Evolutionary conservation across 257 asterid species (phyloP), one percentile per base, ranked within the genome.

Genomic region (Forsythia viridissima): DNA sequence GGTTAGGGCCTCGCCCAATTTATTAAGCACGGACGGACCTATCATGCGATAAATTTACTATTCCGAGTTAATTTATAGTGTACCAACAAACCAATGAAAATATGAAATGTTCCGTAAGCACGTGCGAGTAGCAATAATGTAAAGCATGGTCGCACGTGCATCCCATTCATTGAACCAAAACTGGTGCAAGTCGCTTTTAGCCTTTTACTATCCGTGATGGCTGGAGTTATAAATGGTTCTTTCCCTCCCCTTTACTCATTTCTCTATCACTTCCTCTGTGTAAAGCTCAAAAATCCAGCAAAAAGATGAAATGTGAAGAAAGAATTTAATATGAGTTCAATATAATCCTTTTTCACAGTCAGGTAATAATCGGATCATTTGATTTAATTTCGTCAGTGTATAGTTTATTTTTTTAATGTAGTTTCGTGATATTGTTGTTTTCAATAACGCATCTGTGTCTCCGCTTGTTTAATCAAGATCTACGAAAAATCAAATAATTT

Each of bases 161-260:
- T 73, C 38, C 67, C 59, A 55, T 86, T 81, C 89, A 83, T 70
- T 83, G 89, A 81, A 84, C n/a, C 39, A 4, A 36, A 46, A 77
- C 46, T 65, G 69, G 63, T 75, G 55, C 52, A 3, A 66, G 82
- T 86, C 81, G 75, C 79, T 86, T 79, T 24, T 24, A 24, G 24
- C 24, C 24, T 24, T 24, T 81, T 20, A 72, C 57, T 46, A 9
- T 84, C 72, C 86, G 86, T 81, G 85, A 78, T 55, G 43, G 51
- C 73, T 78, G 77, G 51, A 76, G 80, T 77, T 76, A 40, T 68
- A 63, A 61, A 65, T 70, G 68, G 5, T 61, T 70, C 67, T 80
- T 84, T 80, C 82, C 86, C 81, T 82, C 88, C 88, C 80, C 83
- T 74, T 80, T 74, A 78, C 74, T 75, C 81, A 77, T 74, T 67